These are phyloP conservation scores for Alloascoidea hylecoeti DNA, from an alignment of 805 yeast genomes.

Conservation along the genomic window DNA sequence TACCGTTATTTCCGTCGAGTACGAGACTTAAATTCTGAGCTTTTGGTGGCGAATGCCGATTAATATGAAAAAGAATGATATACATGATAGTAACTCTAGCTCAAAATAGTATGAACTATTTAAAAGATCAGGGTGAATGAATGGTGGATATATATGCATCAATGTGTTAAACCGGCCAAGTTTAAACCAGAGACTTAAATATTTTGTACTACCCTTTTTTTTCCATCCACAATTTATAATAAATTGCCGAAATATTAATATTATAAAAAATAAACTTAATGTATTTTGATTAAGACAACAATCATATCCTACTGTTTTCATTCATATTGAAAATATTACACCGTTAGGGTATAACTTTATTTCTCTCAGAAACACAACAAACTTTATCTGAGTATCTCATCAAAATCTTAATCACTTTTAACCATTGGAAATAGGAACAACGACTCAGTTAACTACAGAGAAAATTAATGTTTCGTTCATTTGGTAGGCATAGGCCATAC, in stretches of 20 bases:
- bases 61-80: too few species aligned
- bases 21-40: too few species aligned
- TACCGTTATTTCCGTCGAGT: too few species aligned
- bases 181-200: neutral
- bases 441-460: too few species aligned
- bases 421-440: too few species aligned
- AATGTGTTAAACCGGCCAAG: neutral
- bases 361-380: too few species aligned
- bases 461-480: too few species aligned
- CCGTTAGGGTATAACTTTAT: too few species aligned
- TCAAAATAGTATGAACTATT: neutral
- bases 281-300: neutral
- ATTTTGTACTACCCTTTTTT: neutral
- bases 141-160: neutral
- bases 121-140: neutral
- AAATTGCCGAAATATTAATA: neutral
- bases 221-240: neutral
- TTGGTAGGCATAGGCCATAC: too few species aligned
- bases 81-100: neutral
- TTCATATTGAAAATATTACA: neutral
- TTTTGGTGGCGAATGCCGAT: too few species aligned
- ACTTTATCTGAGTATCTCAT: too few species aligned
- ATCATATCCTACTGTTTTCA: neutral
- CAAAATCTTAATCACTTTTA: too few species aligned
- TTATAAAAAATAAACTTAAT: neutral